Evolutionary conservation across 768 basidiomycete genomes (phyloP), one percentile per base, ranked within the genome.

Genomic region (Rhodocollybia butyracea): DNA sequence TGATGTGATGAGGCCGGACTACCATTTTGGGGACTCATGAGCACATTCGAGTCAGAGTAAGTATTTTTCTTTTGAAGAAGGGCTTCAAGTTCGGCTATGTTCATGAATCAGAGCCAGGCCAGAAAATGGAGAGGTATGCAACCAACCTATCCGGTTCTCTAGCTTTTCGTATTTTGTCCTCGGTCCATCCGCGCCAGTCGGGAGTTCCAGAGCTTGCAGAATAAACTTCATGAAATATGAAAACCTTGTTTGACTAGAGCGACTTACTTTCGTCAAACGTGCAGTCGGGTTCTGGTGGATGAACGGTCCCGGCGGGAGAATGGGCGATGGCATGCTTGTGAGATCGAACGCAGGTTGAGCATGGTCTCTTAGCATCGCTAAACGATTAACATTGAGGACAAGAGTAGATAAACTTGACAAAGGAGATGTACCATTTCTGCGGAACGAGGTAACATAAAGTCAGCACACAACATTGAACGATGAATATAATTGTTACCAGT

Each of bases 331-430:
- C 81, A 70, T 89, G 85, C 1, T 84, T 76, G 73, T 89, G 87
- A 21, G 88, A 89, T 30, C 88, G 81, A 56, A 84, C 74, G 64
- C 89, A 90, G 2, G 89, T 90, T 26, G 88, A 84, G 63, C 89
- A 90, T 4, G 89, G 89, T 39, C 84, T 73, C 64, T 86, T 84
- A 6, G 88, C 86, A 61, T 91, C 89, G 65, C 88, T 90, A 57
- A 31, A 32, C 24, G 6, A 15, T 30, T 43, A 13, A 19, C 59
- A 31, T 34, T 55, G 38, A 59, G 47, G 31, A 54, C 19, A 30
- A 54, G 43, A 41, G 50, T 46, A 19, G 50, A 17, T 27, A 29
- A 47, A 15, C 30, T 36, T 42, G 31, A 32, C n/a, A 30, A 21
- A 54, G 39, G 30, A 21, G 53, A 50, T 52, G 55, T 71, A 85